Percentiles rank a stretch among this genome's conserved stretches.
phyloP scores from a whole-genome alignment of 2,329 filamentous ascomycete genomes.

The Thielaviopsis ethacetica region DNA sequence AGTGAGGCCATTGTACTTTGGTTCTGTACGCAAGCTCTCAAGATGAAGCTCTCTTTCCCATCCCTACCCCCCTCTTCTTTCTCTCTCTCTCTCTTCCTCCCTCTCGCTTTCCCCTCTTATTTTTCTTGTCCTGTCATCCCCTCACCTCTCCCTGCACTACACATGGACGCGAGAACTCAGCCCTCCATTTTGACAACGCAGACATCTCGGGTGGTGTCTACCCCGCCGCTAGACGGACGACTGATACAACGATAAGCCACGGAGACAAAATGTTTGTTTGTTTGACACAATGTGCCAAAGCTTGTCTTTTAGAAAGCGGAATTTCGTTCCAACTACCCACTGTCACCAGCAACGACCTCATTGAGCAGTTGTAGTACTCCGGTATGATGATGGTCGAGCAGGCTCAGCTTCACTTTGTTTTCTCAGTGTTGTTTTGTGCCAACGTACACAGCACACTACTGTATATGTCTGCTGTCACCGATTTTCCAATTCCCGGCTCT shows the following conservation, averaged over 20 bases:
- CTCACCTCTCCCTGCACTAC: not conserved
- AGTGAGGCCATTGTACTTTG: conserved; percentile 3
- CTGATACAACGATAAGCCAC: not conserved
- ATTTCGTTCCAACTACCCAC: not conserved
- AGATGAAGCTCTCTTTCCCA: not conserved
- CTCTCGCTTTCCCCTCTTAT: not conserved
- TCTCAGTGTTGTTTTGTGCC: not conserved
- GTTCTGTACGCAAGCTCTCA: not conserved
- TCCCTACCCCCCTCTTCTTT: not conserved
- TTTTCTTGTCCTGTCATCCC: not conserved
- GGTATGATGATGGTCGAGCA: not conserved
- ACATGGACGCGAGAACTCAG: conserved; percentile 7
- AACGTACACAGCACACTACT: not conserved
- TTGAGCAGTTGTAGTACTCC: not conserved
- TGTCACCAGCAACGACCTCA: not conserved
- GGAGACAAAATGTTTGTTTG: not conserved
- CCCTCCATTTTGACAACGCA: conserved; percentile 9
- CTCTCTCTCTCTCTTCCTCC: not conserved
- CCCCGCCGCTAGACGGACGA: not conserved
- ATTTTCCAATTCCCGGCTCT: not conserved
- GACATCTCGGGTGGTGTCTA: conserved; percentile 1
- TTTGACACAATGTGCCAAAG: not conserved
- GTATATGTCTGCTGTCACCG: no score
- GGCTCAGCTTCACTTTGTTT: not conserved
- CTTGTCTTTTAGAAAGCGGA: not conserved